phyloP scores from a whole-genome alignment of 2,329 filamentous ascomycete species.

The Colletotrichum horii region DNA sequence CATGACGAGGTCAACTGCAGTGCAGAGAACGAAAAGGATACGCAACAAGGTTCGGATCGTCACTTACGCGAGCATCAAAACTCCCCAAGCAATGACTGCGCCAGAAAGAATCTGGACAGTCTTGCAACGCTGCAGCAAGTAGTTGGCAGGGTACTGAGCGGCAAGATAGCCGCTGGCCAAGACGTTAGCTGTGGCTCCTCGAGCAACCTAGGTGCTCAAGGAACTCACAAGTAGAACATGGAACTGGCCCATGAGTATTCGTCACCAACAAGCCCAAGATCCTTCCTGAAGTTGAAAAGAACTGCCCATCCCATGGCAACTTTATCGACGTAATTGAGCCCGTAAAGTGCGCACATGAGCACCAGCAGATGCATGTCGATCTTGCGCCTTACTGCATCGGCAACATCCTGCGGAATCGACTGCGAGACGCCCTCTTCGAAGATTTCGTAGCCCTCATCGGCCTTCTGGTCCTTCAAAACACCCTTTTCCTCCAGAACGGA shows the following conservation, averaged over 20 bases:
- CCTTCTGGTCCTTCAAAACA: conserved; percentile 9
- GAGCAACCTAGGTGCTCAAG: background rate
- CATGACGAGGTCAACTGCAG: rapidly evolving
- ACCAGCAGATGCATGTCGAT: conserved; percentile 24
- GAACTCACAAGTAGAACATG: background rate
- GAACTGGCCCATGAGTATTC: background rate
- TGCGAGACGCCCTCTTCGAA: background rate
- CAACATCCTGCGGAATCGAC: conserved; percentile 20
- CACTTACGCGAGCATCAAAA: conserved; percentile 19
- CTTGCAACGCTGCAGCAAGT: conserved; percentile 21
- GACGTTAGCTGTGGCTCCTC: background rate
- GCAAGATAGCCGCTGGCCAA: background rate
- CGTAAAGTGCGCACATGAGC: conserved; percentile 27
- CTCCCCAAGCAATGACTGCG: conserved; percentile 22
- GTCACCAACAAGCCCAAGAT: conserved; percentile 24
- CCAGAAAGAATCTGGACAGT: conserved; percentile 23
- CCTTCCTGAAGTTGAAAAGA: conserved; percentile 25
- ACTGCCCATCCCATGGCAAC: conserved; percentile 29
- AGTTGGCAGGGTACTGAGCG: background rate
- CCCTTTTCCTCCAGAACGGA: background rate
- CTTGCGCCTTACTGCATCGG: conserved; percentile 24
- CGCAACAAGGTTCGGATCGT: background rate
- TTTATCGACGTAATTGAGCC: conserved; percentile 28
- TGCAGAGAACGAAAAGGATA: rapidly evolving
- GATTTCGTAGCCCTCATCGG: background rate